These are phyloP conservation scores for Eutrema heterophyllum DNA, from an alignment of 345 rosid genomes.

Conservation along the genomic window DNA sequence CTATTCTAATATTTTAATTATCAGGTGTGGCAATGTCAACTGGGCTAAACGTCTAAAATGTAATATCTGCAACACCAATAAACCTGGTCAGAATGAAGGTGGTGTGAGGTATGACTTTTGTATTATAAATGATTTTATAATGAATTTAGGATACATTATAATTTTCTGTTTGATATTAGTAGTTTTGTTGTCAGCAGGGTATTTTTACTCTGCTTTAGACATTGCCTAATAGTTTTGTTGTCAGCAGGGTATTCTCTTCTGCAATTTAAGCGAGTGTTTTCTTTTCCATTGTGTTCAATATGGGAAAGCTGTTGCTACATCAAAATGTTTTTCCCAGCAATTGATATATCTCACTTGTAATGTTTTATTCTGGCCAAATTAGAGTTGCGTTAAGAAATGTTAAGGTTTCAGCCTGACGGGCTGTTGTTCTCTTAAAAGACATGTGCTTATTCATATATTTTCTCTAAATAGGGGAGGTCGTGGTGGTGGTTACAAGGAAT, in stretches of 20 bases:
- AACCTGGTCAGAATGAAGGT: slow-evolving; percentile 93
- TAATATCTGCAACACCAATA: slow-evolving; percentile 94
- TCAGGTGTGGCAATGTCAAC: slow-evolving; percentile 95
- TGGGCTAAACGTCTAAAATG: slow-evolving; percentile 98
- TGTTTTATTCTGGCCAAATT: neutral
- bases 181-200: neutral
- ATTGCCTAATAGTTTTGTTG: neutral
- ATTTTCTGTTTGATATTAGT: neutral
- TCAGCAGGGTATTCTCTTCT: neutral
- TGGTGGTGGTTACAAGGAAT: slow-evolving; percentile 97
- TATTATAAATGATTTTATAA: neutral
- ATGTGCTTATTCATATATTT: neutral
- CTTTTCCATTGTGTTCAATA: neutral
- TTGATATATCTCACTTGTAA: neutral
- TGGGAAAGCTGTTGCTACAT: neutral
- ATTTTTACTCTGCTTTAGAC: neutral
- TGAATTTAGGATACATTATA: neutral
- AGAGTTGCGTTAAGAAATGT: neutral
- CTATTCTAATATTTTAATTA: neutral
- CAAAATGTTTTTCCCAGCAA: neutral
- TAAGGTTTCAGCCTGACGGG: neutral
- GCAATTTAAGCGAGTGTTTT: neutral
- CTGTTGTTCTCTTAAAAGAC: neutral
- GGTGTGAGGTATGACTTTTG: slow-evolving; percentile 70
- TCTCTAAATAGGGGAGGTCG: slow-evolving; percentile 80